Evolutionary conservation across 1,284 basidiomycete genomes (phyloP).

Genomic region (Heliocybe sulcata): DNA sequence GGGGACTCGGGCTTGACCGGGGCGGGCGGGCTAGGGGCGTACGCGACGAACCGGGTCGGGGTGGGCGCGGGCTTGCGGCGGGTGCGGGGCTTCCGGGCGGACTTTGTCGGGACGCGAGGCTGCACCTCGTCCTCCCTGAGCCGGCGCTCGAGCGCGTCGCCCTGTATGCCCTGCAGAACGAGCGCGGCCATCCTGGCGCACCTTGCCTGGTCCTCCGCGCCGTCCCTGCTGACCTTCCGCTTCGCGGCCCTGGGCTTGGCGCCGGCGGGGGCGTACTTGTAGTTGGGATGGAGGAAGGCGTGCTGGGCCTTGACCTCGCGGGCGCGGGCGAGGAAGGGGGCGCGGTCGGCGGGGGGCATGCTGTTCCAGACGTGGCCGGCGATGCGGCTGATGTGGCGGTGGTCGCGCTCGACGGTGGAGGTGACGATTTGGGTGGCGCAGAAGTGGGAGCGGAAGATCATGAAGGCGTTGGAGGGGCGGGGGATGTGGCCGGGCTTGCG

Average conservation of each 20-base stretch:
- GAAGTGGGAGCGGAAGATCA: slow-evolving; percentile 71
- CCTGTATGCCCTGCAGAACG: slow-evolving; percentile 31
- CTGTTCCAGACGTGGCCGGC: slow-evolving; percentile 37
- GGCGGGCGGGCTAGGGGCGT: not conserved
- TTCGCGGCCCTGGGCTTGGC: slow-evolving; percentile 21
- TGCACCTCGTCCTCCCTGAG: slow-evolving; percentile 19
- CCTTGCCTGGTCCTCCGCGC: slow-evolving; percentile 24
- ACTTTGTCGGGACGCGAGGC: not conserved
- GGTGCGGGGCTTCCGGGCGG: not conserved
- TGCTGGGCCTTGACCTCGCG: slow-evolving; percentile 42
- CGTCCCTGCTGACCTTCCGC: slow-evolving; percentile 23
- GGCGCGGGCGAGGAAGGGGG: slow-evolving; percentile 35
- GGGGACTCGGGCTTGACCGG: slow-evolving; percentile 1
- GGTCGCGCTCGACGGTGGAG: slow-evolving; percentile 31
- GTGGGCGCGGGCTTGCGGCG: not conserved
- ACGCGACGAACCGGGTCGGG: too few species aligned
- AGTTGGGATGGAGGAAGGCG: slow-evolving; percentile 41
- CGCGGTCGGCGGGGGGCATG: slow-evolving; percentile 25
- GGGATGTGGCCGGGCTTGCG: slow-evolving; percentile 44
- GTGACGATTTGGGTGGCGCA: slow-evolving; percentile 42
- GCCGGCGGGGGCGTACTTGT: slow-evolving; percentile 43
- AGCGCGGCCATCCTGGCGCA: slow-evolving; percentile 37
- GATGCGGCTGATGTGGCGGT: slow-evolving; percentile 44
- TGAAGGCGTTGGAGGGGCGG: slow-evolving; percentile 81
- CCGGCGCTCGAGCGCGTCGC: slow-evolving; percentile 21